Evolutionary conservation across 2,329 filamentous ascomycete species (phyloP).

Genomic region (Verticillium nubilum): DNA sequence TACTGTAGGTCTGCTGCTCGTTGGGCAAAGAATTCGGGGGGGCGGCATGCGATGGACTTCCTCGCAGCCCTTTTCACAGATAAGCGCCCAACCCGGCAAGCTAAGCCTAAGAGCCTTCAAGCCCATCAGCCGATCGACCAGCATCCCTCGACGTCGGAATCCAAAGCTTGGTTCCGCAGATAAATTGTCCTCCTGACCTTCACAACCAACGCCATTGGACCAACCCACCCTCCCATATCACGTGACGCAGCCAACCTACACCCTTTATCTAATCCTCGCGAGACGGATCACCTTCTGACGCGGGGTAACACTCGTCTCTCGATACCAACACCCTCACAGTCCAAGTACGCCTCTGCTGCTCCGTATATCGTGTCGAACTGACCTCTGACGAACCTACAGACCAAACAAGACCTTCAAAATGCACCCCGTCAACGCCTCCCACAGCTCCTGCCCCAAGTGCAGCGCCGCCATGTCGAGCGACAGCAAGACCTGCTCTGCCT

Average conservation of each 20-base stretch:
- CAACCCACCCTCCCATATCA: not conserved
- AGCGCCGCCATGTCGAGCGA: slow-evolving; percentile 35
- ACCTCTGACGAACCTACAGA: not conserved
- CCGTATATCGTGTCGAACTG: not conserved
- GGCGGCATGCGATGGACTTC: too few relatives aligned
- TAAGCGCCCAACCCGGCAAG: too few relatives aligned
- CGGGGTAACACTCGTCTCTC: not conserved
- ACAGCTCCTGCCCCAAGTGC: slow-evolving; percentile 52
- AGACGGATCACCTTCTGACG: not conserved
- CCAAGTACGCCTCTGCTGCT: not conserved
- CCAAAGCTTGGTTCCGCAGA: too few relatives aligned
- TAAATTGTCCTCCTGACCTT: not conserved
- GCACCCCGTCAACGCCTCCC: slow-evolving; percentile 27
- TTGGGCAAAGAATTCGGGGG: too few relatives aligned
- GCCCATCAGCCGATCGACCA: too few relatives aligned
- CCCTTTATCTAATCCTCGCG: not conserved
- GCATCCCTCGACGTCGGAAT: too few relatives aligned
- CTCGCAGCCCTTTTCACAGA: too few relatives aligned
- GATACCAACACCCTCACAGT: not conserved
- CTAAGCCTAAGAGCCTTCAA: too few relatives aligned
- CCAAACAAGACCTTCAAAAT: slow-evolving; percentile 9
- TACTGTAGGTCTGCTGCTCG: too few relatives aligned
- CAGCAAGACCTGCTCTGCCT: slow-evolving; percentile 49
- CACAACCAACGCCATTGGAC: not conserved
- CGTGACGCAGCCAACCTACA: not conserved